Evolutionary conservation across 139 green algal species (phyloP).

Genomic region (Volvox africanus): DNA sequence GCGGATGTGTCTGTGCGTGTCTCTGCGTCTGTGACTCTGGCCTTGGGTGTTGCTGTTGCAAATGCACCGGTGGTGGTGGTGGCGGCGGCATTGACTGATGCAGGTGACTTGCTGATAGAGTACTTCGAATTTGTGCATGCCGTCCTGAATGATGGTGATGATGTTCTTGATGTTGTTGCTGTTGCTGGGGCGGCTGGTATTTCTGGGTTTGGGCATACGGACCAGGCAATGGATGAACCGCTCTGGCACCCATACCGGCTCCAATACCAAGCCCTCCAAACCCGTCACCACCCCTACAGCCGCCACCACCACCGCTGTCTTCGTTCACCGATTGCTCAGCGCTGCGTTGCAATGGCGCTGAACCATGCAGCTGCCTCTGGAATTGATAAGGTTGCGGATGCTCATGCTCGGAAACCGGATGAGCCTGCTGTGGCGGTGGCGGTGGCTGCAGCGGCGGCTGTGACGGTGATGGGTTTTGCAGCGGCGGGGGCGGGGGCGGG

Average conservation of each 20-base stretch:
- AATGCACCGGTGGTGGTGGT: not conserved
- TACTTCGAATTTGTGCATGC: not conserved
- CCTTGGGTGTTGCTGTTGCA: not conserved
- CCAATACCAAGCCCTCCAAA: no score
- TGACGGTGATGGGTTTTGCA: no score
- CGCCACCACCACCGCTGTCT: no score
- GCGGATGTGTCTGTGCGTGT: not conserved
- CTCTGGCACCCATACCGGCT: no score
- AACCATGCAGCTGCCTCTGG: not conserved
- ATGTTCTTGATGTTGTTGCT: no score
- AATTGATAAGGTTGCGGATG: not conserved
- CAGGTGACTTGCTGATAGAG: not conserved
- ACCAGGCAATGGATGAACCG: no score
- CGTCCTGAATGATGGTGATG: no score
- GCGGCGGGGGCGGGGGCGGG: no score
- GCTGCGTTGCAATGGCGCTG: not conserved
- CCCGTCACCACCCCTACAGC: no score
- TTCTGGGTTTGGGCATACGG: no score
- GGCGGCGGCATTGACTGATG: not conserved
- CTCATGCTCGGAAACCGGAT: not conserved
- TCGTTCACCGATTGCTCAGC: no score
- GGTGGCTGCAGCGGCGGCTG: not conserved
- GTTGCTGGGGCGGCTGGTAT: no score
- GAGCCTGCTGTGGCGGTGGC: not conserved
- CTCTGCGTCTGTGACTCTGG: not conserved